Percentiles rank a stretch among this genome's conserved stretches.
These are phyloP conservation scores for Protomyces gravidus DNA, from an alignment of 1,139 yeast genomes.

Conservation along the genomic window DNA sequence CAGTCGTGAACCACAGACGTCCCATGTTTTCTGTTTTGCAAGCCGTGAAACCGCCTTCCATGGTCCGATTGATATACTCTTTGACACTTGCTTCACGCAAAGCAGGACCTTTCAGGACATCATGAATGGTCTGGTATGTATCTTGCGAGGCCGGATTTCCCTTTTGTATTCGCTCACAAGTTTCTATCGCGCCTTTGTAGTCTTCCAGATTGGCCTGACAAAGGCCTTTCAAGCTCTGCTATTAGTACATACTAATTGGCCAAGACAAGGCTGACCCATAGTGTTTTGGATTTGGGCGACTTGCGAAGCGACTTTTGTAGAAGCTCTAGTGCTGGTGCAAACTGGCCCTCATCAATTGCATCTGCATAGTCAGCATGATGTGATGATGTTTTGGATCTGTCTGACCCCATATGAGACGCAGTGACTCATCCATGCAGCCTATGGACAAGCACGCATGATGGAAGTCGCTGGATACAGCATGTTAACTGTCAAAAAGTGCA, in stretches of 20 bases:
- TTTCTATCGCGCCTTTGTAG: neutral
- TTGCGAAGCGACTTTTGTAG: constrained; percentile 11
- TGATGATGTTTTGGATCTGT: neutral
- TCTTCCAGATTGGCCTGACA: constrained; percentile 8
- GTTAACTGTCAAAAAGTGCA: neutral
- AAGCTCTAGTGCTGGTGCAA: constrained; percentile 9
- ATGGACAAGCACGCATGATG: neutral
- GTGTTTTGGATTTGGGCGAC: constrained; percentile 5
- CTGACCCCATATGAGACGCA: neutral
- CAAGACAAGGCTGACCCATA: neutral
- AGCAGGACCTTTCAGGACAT: constrained; percentile 3
- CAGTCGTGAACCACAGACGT: constrained; percentile 18
- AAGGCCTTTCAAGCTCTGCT: neutral
- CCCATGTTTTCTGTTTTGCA: constrained; percentile 13
- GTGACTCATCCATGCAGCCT: neutral
- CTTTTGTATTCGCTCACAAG: constrained; percentile 3
- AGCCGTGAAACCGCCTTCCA: constrained; percentile 2
- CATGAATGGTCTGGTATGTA: constrained; percentile 20
- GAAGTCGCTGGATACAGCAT: no score
- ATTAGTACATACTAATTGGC: neutral
- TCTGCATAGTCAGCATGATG: neutral
- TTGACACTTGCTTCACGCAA: neutral
- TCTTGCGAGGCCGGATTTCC: neutral
- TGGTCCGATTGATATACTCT: neutral
- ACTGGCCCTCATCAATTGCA: constrained; percentile 19